Conservation (phyloP, 2,329 filamentous ascomycete species). For the Sclerotinia spermophila region DNA sequence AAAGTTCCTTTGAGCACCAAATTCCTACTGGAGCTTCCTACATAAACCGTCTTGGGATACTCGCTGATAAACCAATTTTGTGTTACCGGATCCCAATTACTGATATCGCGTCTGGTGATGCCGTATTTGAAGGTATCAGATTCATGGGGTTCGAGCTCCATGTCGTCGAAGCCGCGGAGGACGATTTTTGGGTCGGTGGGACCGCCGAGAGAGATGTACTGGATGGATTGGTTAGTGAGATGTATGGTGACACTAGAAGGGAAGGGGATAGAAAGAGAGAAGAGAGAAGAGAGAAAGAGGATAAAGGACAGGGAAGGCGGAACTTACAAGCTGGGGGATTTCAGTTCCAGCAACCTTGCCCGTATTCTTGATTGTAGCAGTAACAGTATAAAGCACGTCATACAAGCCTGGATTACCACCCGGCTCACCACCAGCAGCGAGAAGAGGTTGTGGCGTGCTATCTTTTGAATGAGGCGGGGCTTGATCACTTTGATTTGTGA, state of each 20-base stretch:
- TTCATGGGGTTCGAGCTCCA: conserved; percentile 66
- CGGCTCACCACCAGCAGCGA: conserved; percentile 47
- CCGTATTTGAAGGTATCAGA: conserved; percentile 62
- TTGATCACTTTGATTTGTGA: conserved; percentile 25
- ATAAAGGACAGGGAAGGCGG: too few relatives aligned
- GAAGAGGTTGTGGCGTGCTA: conserved; percentile 44
- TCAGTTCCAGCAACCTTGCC: conserved; percentile 52
- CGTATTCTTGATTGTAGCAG: conserved; percentile 54
- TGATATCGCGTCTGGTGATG: conserved; percentile 77
- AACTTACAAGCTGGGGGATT: conserved; percentile 49
- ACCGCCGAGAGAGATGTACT: conserved; percentile 76
- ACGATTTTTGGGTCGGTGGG: conserved; percentile 62
- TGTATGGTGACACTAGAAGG: conserved; percentile 36
- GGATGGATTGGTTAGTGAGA: neutral
- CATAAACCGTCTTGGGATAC: conserved; percentile 35
- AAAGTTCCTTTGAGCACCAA: conserved; percentile 25
- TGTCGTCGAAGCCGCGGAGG: conserved; percentile 77
- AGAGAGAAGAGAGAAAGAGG: neutral
- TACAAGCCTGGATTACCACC: conserved; percentile 53
- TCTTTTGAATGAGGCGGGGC: conserved; percentile 42
- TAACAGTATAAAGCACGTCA: conserved; percentile 52
- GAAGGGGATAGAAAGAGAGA: neutral
- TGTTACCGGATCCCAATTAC: conserved; percentile 72
- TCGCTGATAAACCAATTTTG: conserved; percentile 73
- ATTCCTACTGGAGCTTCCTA: conserved; percentile 33